phyloP scores from a whole-genome alignment of 805 yeast species.

The Wickerhamiella siamensis region DNA sequence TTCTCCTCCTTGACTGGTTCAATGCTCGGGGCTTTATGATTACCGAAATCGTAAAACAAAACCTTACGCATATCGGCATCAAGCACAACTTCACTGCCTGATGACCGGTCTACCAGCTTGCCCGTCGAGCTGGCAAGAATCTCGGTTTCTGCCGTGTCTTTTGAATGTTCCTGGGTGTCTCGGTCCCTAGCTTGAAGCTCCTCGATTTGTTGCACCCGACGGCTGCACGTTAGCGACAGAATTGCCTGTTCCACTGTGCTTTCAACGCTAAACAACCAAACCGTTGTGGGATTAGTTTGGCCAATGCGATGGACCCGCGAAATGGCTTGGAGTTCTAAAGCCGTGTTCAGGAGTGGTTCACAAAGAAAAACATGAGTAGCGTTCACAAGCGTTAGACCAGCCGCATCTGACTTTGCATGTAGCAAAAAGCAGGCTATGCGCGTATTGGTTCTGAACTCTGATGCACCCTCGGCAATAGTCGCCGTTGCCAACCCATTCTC shows the following conservation, averaged over 20 bases:
- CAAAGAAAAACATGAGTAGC: slow-evolving; percentile 87
- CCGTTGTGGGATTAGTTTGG: slow-evolving; percentile 63
- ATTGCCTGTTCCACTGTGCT: slow-evolving; percentile 85
- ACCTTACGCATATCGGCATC: slow-evolving; percentile 9
- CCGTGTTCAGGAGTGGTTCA: slow-evolving; percentile 81
- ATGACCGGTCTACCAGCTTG: slow-evolving; percentile 10
- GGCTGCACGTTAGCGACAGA: slow-evolving; percentile 48
- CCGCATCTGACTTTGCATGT: slow-evolving; percentile 61
- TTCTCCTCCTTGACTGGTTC: too few relatives aligned
- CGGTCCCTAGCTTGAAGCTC: slow-evolving; percentile 8
- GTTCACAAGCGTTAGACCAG: slow-evolving; percentile 81
- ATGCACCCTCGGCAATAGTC: slow-evolving; percentile 32
- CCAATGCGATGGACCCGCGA: slow-evolving; percentile 90
- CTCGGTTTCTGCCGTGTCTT: slow-evolving; percentile 10
- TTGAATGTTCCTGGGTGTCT: background rate
- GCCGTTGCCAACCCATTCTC: slow-evolving; percentile 43
- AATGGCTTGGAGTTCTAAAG: slow-evolving; percentile 81
- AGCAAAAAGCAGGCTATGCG: slow-evolving; percentile 69
- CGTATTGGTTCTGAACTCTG: slow-evolving; percentile 33
- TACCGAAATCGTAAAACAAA: slow-evolving; percentile 2
- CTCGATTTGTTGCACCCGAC: slow-evolving; percentile 30
- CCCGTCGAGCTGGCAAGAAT: slow-evolving; percentile 10
- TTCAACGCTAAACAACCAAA: slow-evolving; percentile 81
- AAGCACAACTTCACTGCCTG: slow-evolving; percentile 16
- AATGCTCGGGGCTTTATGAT: too few relatives aligned